These are phyloP conservation scores for Penicillium dipodomyicola DNA, from an alignment of 495 filamentous ascomycete genomes.

Conservation along the genomic window DNA sequence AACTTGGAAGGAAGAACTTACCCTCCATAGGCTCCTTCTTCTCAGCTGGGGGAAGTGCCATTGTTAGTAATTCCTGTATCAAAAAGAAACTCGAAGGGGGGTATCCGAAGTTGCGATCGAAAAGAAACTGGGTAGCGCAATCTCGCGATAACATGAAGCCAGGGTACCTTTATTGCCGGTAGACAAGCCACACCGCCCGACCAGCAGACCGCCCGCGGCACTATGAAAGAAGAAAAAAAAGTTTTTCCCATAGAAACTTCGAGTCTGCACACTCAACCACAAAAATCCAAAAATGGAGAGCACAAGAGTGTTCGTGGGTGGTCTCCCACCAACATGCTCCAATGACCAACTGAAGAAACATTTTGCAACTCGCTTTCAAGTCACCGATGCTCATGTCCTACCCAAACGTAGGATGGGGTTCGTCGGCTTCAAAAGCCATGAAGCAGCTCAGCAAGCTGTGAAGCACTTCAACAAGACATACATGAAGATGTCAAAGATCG, in stretches of 20 bases:
- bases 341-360: constrained; percentile 83
- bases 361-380: constrained; percentile 69
- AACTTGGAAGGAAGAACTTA: constrained; percentile 43
- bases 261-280: constrained; percentile 24
- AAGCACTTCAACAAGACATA: constrained; percentile 94
- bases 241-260: constrained; percentile 17
- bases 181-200: constrained; percentile 12
- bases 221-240: constrained; percentile 41
- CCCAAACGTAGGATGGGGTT: constrained; percentile 89
- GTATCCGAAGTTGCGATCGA: constrained; percentile 4
- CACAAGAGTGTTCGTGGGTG: constrained; percentile 86
- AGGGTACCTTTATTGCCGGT: constrained; percentile 17
- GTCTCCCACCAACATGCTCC: constrained; percentile 69
- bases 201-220: constrained; percentile 36
- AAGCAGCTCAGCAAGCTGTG: constrained; percentile 76
- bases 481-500: constrained; percentile 94
- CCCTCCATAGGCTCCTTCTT: constrained; percentile 71
- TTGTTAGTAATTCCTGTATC: constrained; percentile 23
- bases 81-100: neutral
- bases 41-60: constrained; percentile 43
- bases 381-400: constrained; percentile 90
- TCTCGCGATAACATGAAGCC: constrained; percentile 17
- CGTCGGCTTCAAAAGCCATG: constrained; percentile 83
- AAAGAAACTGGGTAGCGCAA: neutral
- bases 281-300: constrained; percentile 41